phyloP scores from a whole-genome alignment of 352 stramenopile species.

The Phytopythium oedochilum region DNA sequence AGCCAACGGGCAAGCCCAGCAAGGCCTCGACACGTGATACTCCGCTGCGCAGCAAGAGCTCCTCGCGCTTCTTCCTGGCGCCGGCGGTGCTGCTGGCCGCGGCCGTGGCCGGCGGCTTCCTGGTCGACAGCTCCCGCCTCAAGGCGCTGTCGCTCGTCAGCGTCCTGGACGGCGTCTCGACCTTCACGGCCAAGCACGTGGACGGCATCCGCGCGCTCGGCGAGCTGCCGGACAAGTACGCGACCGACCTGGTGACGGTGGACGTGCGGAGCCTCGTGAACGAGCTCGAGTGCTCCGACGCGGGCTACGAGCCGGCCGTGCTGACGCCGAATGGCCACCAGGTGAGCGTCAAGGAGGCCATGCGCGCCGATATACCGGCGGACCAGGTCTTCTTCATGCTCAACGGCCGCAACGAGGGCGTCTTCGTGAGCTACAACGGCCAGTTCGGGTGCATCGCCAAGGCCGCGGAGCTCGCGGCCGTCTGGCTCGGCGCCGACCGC shows the following conservation, averaged over 20 bases:
- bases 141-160: neutral
- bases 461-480: constrained; percentile 38
- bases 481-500: constrained; percentile 58
- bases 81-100: constrained; percentile 1
- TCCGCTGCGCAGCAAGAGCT: too few species aligned
- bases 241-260: constrained; percentile 42
- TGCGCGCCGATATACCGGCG: constrained; percentile 14
- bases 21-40: neutral
- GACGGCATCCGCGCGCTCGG: constrained; percentile 22
- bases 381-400: constrained; percentile 83
- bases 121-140: neutral
- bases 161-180: neutral
- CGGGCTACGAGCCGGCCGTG: constrained; percentile 23
- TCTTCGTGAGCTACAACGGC: constrained; percentile 80
- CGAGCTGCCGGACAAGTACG: constrained; percentile 55
- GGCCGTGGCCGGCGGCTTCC: neutral
- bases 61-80: neutral
- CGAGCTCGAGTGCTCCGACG: constrained; percentile 28
- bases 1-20: neutral
- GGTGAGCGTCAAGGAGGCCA: constrained; percentile 54
- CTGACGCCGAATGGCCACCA: constrained; percentile 14
- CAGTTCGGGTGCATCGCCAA: constrained; percentile 53
- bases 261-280: constrained; percentile 27
- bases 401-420: constrained; percentile 72
- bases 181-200: neutral